These are phyloP conservation scores for Trichomonas gallinae DNA, from an alignment of 208 protist genomes.

Conservation along the genomic window DNA sequence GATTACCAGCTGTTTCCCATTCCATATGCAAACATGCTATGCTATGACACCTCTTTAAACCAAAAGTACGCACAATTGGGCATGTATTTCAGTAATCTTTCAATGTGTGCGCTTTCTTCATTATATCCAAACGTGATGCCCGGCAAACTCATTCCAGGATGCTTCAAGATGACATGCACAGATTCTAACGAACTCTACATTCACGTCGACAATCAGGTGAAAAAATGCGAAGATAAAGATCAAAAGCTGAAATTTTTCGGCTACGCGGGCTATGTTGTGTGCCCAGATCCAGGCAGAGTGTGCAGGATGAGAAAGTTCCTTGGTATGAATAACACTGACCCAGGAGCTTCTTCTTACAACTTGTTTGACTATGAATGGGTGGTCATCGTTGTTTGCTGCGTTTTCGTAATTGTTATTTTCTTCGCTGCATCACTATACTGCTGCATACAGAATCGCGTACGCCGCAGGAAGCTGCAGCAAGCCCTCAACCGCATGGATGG, in stretches of 20 bases:
- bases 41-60: not conserved
- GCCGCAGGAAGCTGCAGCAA: too few relatives aligned
- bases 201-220: not conserved
- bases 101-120: not conserved
- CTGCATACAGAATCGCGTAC: too few relatives aligned
- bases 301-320: not conserved
- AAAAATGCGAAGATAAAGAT: not conserved
- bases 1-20: not conserved
- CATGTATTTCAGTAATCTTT: not conserved
- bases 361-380: not conserved
- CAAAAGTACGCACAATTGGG: not conserved
- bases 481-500: too few relatives aligned
- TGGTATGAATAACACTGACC: not conserved
- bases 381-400: not conserved
- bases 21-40: not conserved
- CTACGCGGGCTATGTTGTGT: not conserved
- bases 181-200: not conserved
- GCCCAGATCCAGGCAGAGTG: not conserved
- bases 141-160: not conserved
- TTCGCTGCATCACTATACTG: too few relatives aligned
- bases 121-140: not conserved
- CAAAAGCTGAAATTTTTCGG: not conserved
- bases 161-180: not conserved
- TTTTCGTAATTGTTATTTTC: too few relatives aligned
- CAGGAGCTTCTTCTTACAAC: not conserved